These are phyloP conservation scores for Lanzia echinophila DNA, from an alignment of 2,329 filamentous ascomycete genomes.

Conservation along the genomic window DNA sequence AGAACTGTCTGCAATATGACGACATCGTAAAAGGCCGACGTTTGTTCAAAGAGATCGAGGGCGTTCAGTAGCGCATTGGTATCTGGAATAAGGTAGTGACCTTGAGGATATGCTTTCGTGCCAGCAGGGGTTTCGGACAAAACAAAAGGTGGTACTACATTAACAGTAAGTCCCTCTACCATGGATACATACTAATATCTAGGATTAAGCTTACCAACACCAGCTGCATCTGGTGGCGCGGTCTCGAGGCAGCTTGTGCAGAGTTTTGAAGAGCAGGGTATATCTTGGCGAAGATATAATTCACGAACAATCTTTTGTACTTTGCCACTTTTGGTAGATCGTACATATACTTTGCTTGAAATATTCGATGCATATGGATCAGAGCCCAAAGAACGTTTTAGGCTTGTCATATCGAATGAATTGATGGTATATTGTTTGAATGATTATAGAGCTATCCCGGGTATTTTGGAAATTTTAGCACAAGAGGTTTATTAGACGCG, in stretches of 20 bases:
- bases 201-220: conserved; percentile 52
- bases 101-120: conserved; percentile 73
- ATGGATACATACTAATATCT: background rate
- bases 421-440: conserved; percentile 8
- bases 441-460: background rate
- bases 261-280: conserved; percentile 89
- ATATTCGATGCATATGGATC: conserved; percentile 63
- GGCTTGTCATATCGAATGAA: conserved; percentile 49
- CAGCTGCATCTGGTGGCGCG: conserved; percentile 73
- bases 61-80: conserved; percentile 93
- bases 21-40: conserved; percentile 91
- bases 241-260: conserved; percentile 68
- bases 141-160: conserved; percentile 68
- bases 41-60: conserved; percentile 95
- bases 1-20: conserved; percentile 92
- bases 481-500: conserved; percentile 4
- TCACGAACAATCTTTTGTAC: conserved; percentile 98
- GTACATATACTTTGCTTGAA: conserved; percentile 91
- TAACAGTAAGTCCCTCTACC: background rate
- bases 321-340: conserved; percentile 91
- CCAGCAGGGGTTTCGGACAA: conserved; percentile 84
- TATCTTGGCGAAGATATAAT: conserved; percentile 91
- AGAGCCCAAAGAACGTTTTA: conserved; percentile 50
- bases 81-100: conserved; percentile 92
- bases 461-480: conserved; percentile 1